Evolutionary conservation across 495 filamentous ascomycete species (phyloP), one percentile per base, ranked within the genome.

Genomic region (Aspergillus mulundensis): DNA sequence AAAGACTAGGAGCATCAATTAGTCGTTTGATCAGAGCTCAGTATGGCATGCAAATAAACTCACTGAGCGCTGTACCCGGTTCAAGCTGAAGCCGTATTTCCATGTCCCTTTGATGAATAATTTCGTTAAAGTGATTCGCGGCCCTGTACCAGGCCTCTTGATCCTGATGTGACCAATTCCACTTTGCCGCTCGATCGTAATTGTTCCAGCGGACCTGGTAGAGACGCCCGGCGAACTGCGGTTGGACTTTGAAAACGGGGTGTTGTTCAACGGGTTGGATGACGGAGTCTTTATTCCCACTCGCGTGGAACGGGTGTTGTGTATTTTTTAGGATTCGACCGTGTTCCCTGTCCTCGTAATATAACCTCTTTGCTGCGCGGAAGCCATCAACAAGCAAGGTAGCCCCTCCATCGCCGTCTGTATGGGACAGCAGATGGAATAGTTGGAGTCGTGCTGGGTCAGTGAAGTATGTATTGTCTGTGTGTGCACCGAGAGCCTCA

Each of bases 391-490:
- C 85, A 6, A 97, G 78, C 2, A 90, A 69, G 12, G 85, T 90
- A 46, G 80, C 72, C 0, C 93, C 93, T 10, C 93, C 86, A 5
- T 69, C 57, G 1, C 81, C 84, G 10, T 78, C 75, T 20, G 70
- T 67, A 66, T 97, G 93, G 2, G 87, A 89, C 11, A 97, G 81
- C 4, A 96, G 74, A 60, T 97, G 93, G 67, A 97, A 94, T 5
- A 91, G 78, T 63, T 97, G 93, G 15, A 97, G 80, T 23, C 93
- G 89, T 11, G 88, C 85, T 0, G 93, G 93, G 42, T 96, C 91
- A 12, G 84, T 87, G 70, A 96, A 97, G 68, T 97, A 97, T 34
- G 91, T 95, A 20, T 81, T 96, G 70, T 97, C 93, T 4, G 93
- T 97, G 66, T 97, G 93, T 7, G 85, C 84, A 21, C 78, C 78